A percentile compares a stretch with the other conserved stretches of the same genome.
Evolutionary conservation across 202 grass and related monocot species (phyloP).

Genomic region (Setaria viridis): DNA sequence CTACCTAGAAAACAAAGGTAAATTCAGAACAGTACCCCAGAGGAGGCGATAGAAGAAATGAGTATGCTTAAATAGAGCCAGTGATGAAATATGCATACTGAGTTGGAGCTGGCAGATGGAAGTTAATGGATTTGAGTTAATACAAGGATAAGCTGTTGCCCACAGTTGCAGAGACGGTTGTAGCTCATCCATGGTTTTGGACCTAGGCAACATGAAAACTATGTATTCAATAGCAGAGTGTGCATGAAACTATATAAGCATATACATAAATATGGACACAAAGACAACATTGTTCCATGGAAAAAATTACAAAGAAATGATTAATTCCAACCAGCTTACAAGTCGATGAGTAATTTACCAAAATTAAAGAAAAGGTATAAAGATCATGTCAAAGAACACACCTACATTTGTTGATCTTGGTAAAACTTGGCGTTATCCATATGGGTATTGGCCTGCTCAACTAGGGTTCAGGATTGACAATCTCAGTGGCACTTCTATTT

Average conservation of each 20-base stretch:
- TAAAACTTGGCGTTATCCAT: conserved; percentile 3
- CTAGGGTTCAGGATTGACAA: background rate
- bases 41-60: background rate
- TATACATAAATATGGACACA: background rate
- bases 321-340: background rate
- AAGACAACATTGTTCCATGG: background rate
- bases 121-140: background rate
- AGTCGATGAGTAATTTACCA: background rate
- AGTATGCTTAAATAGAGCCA: background rate
- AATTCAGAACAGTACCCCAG: background rate
- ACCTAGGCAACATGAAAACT: background rate
- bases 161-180: background rate
- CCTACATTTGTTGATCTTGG: background rate
- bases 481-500: background rate
- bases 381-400: background rate
- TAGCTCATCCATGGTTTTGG: background rate
- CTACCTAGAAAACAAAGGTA: background rate
- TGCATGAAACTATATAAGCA: background rate
- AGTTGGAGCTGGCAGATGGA: background rate
- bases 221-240: background rate
- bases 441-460: background rate
- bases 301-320: background rate
- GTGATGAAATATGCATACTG: background rate
- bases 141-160: background rate
- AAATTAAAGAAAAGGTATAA: background rate